These are phyloP conservation scores for Guadua angustifolia DNA, from an alignment of 176 grass and related monocot species.

Conservation along the genomic window DNA sequence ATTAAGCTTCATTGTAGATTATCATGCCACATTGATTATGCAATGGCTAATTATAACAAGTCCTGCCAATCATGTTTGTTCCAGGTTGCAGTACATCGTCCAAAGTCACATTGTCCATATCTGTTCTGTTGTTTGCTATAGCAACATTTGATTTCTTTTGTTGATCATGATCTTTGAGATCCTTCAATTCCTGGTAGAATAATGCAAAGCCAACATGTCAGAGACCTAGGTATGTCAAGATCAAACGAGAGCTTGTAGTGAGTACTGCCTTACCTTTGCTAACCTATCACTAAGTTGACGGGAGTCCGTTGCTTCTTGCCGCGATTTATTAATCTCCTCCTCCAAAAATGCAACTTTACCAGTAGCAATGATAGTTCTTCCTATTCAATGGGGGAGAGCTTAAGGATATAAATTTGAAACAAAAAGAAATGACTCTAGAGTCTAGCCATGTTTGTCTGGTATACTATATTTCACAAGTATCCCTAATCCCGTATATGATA, in stretches of 20 bases:
- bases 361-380: slow-evolving; percentile 76
- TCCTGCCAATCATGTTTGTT: too few species aligned
- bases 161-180: slow-evolving; percentile 88
- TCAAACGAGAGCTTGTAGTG: slow-evolving; percentile 33
- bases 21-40: too few species aligned
- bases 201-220: slow-evolving; percentile 47
- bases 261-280: slow-evolving; percentile 68
- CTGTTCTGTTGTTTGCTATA: too few species aligned
- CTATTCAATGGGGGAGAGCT: slow-evolving; percentile 45
- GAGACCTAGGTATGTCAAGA: slow-evolving; percentile 24
- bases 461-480: slow-evolving; percentile 18
- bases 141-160: slow-evolving; percentile 89
- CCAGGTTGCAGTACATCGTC: too few species aligned
- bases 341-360: slow-evolving; percentile 80
- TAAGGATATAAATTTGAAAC: slow-evolving; percentile 36
- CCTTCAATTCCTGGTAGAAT: slow-evolving; percentile 84
- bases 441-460: slow-evolving; percentile 3
- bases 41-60: too few species aligned
- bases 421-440: slow-evolving; percentile 17
- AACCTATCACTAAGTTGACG: slow-evolving; percentile 63
- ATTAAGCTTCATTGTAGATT: too few species aligned
- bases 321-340: slow-evolving; percentile 80
- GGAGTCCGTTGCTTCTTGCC: slow-evolving; percentile 65
- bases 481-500: background rate
- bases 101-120: too few species aligned